A percentile compares a stretch with the other conserved stretches of the same genome.
These are phyloP conservation scores for Moesziomyces sp. DNA, from an alignment of 1,284 basidiomycete species.

Conservation along the genomic window DNA sequence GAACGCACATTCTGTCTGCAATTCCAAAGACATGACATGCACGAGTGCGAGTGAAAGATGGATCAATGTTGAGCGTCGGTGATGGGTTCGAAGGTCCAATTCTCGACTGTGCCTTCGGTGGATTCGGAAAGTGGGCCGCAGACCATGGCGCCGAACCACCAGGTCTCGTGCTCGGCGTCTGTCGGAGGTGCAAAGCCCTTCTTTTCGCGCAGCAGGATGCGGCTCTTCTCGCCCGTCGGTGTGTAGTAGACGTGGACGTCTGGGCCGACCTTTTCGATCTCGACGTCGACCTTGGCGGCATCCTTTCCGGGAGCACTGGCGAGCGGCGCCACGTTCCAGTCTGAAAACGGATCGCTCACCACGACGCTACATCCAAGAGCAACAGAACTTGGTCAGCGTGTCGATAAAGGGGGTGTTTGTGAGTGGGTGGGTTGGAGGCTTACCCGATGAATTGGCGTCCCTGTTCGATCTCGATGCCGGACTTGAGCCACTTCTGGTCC, in stretches of 20 bases:
- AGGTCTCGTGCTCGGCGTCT: constrained; percentile 7
- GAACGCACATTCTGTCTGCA: no score
- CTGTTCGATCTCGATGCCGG: constrained; percentile 34
- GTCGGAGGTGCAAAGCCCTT: constrained; percentile 24
- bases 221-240: constrained; percentile 1
- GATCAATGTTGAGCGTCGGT: background rate
- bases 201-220: constrained; percentile 30
- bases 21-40: no score
- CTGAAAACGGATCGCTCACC: constrained; percentile 31
- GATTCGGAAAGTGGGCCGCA: constrained; percentile 23
- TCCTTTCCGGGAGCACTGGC: background rate
- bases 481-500: constrained; percentile 30
- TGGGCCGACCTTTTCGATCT: constrained; percentile 30
- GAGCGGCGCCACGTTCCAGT: constrained; percentile 35
- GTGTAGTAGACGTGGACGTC: constrained; percentile 38
- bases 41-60: no score
- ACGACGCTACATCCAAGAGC: constrained; percentile 12
- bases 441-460: constrained; percentile 32
- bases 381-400: background rate
- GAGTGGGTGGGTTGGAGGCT: background rate
- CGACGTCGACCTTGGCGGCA: constrained; percentile 10
- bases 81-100: constrained; percentile 12
- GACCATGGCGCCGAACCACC: constrained; percentile 47
- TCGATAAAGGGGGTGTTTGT: background rate
- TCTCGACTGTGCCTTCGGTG: constrained; percentile 13